phyloP scores from a whole-genome alignment of 2,329 filamentous ascomycete species.

The Exophiala oligosperma region DNA sequence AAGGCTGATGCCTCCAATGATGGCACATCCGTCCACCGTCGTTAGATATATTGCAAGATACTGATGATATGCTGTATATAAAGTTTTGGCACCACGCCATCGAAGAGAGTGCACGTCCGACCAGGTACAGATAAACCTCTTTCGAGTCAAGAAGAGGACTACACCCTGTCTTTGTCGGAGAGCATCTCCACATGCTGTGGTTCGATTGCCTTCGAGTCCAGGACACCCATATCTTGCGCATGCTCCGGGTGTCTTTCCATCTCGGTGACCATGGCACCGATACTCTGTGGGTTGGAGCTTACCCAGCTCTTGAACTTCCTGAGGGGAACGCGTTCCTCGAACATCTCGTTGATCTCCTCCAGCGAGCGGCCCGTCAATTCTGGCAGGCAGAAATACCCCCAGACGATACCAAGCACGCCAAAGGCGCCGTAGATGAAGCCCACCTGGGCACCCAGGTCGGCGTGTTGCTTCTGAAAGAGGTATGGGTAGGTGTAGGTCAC shows the following conservation, averaged over 20 bases:
- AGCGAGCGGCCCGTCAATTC: conserved; percentile 63
- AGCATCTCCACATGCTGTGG: too few species aligned
- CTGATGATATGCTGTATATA: too few species aligned
- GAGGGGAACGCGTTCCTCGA: neutral
- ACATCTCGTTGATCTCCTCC: conserved; percentile 25
- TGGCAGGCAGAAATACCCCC: conserved; percentile 71
- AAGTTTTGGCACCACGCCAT: too few species aligned
- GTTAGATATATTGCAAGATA: too few species aligned
- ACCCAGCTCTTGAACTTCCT: neutral
- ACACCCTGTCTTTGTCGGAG: too few species aligned
- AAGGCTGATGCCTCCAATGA: too few species aligned
- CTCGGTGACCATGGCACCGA: neutral
- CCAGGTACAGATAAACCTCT: too few species aligned
- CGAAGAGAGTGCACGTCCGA: too few species aligned
- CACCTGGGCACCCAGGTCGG: neutral
- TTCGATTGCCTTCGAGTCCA: too few species aligned
- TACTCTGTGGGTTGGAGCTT: neutral
- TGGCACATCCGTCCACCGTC: too few species aligned
- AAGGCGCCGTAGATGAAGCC: conserved; percentile 60
- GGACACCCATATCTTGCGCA: neutral
- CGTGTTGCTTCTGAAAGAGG: neutral
- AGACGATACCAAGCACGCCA: conserved; percentile 65
- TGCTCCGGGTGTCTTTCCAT: neutral
- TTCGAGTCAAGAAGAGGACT: too few species aligned
- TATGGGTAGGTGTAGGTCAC: neutral